phyloP scores from a whole-genome alignment of 345 rosid species.

The Sonneratia alba region DNA sequence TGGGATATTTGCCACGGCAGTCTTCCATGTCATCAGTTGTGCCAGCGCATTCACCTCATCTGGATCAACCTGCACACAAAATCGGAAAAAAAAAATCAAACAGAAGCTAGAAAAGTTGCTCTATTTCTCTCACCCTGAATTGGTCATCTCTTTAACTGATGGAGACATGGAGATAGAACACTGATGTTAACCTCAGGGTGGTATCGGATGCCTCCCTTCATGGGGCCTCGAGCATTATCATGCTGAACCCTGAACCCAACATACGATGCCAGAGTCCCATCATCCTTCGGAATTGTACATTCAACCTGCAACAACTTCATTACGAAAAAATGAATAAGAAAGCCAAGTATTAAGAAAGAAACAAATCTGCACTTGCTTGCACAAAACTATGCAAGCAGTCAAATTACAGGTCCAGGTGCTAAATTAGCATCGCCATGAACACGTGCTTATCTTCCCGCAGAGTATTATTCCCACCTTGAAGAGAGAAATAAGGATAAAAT shows the following conservation, averaged over 20 bases:
- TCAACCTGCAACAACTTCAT: conserved; percentile 53
- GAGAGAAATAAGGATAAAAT: conserved; percentile 3
- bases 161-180: neutral
- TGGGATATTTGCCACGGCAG: conserved; percentile 95
- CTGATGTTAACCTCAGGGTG: conserved; percentile 62
- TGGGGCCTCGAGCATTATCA: conserved; percentile 97
- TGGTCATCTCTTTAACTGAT: neutral
- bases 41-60: conserved; percentile 96
- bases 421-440: no score
- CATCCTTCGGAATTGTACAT: conserved; percentile 86
- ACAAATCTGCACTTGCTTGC: no score
- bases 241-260: conserved; percentile 94
- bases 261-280: conserved; percentile 78
- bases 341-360: no score
- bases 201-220: conserved; percentile 98
- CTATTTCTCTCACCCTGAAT: neutral
- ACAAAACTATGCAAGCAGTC: no score
- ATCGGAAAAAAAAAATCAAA: neutral
- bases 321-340: no score
- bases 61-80: conserved; percentile 62
- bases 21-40: conserved; percentile 98
- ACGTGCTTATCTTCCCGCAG: no score
- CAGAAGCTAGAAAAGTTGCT: neutral
- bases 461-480: no score
- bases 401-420: no score